Evolutionary conservation across 352 stramenopile species (phyloP), one percentile per base, ranked within the genome.

Genomic region (Pythium phragmitis): DNA sequence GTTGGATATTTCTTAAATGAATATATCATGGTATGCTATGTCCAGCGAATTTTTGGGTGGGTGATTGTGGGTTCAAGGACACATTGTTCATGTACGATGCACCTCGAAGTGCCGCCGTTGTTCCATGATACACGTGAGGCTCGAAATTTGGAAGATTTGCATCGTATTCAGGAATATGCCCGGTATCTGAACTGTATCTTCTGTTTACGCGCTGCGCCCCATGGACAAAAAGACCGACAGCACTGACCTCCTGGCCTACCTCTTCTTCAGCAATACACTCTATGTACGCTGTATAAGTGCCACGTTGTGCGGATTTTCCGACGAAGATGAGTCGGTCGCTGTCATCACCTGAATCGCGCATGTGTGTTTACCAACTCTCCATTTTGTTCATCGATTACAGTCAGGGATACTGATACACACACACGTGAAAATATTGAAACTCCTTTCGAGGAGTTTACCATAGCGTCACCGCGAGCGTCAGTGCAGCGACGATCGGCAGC

Each of bases 11-110:
- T 0, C 33, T 33, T 30, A n/a, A 50, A 50, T 50, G 1, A n/a
- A 50, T 50, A 50, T 33, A 50, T 30, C 4, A n/a, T 50, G 7
- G 43, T 11, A 50, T 50, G 28, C 7, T 8, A 21, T 21, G 41
- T 7, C 21, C 2, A 21, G 41, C 3, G 16, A 37, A 19, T 12
- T 1, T 50, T 50, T 61, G 57, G 46, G 48, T 64, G 23, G 28
- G 55, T 4, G 57, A 42, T 57, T 64, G 57, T 51, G 57, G 47
- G 30, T 63, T 57, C 45, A 46, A 46, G 13, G 11, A 8, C 48
- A 34, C 17, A 57, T 64, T 64, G 16, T 17, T 16, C 2, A 36
- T 43, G 42, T 17, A 37, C 55, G 55, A 45, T 62, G 55, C 39
- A 37, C 6, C 11, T 28, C 17, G 2, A 41, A 36, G n/a, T 42